Conservation (phyloP, 1,284 basidiomycete species). For the Amylostereum chailletii region DNA sequence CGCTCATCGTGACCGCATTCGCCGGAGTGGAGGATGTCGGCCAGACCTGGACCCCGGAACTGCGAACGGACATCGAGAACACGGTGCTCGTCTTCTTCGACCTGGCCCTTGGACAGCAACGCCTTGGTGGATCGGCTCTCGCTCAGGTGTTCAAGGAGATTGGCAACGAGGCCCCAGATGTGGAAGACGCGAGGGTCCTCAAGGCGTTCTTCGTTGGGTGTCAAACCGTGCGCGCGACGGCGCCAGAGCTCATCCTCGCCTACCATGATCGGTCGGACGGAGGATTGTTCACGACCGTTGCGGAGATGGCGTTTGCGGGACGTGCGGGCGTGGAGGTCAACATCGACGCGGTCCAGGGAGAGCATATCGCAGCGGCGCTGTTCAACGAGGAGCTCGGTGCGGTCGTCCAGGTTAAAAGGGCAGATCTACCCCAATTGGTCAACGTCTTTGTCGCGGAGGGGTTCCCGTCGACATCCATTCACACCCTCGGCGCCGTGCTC, state of each 20-base stretch:
- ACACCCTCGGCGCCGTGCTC: conserved; percentile 63
- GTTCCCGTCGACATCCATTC: conserved; percentile 64
- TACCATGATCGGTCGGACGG: conserved; percentile 99
- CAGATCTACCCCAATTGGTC: conserved; percentile 51
- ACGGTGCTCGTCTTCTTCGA: conserved; percentile 88
- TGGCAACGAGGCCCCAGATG: conserved; percentile 83
- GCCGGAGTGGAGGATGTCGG: conserved; percentile 77
- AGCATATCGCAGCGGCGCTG: conserved; percentile 54
- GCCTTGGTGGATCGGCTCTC: conserved; percentile 91
- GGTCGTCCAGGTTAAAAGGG: conserved; percentile 76
- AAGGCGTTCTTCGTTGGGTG: conserved; percentile 80
- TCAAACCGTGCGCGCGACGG: conserved; percentile 53
- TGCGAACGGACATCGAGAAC: conserved; percentile 58
- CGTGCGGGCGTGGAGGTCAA: conserved; percentile 69
- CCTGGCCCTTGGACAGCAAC: conserved; percentile 74
- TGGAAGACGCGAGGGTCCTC: conserved; percentile 69
- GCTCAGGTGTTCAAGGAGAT: conserved; percentile 95
- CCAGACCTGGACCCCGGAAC: conserved; percentile 89
- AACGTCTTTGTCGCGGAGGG: conserved; percentile 58
- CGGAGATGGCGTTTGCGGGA: conserved; percentile 97
- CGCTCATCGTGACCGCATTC: conserved; percentile 93
- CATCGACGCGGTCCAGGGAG: conserved; percentile 49
- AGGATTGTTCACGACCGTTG: conserved; percentile 84
- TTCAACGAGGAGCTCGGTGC: conserved; percentile 99
- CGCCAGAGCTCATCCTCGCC: conserved; percentile 71